Evolutionary conservation across 768 basidiomycete species (phyloP), one percentile per base, ranked within the genome.

Genomic region (Amanita subjunquillea): DNA sequence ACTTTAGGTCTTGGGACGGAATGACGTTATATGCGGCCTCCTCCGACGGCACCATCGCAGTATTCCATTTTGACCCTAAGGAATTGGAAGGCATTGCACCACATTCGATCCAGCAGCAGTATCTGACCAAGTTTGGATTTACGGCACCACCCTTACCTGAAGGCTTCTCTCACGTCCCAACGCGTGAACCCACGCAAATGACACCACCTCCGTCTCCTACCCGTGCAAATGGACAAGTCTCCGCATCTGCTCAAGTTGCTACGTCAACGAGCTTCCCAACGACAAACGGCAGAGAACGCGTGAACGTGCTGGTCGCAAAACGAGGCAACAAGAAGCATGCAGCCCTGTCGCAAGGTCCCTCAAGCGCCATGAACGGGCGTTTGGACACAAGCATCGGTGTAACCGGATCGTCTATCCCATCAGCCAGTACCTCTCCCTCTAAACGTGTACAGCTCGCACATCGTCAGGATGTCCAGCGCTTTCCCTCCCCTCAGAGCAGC

Each of bases 41-140:
- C 1, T 95, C 92, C 0, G 96, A 99, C 63, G 96, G 96, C 2
- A 93, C 93, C 0, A 82, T 98, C 51, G 91, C 84, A 1, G 91
- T 85, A 2, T 89, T 96, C 68, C 75, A 78, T 57, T 98, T 98
- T 60, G 84, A 87, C 39, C 63, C 79, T 2, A 79, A 82, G 30
- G 91, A 91, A 65, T 69, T 90, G 2, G 87, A 89, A 62, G 90
- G 90, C 32, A 85, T 91, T 36, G 83, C 87, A 2, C 80, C 85
- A 3, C 76, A 78, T 59, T 72, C 74, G 8, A 83, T 83, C 9
- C 89, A 91, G 63, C 80, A 80, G 59, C 78, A 86, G 58, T 92
- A 92, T 63, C 72, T 92, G 13, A 78, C 81, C 45, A 89, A 89
- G 61, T 92, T 91, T 61, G 85, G 83, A 29, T 91, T 91, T 63